phyloP scores from a whole-genome alignment of 495 filamentous ascomycete species.

The Staphylotrichum longicolle region DNA sequence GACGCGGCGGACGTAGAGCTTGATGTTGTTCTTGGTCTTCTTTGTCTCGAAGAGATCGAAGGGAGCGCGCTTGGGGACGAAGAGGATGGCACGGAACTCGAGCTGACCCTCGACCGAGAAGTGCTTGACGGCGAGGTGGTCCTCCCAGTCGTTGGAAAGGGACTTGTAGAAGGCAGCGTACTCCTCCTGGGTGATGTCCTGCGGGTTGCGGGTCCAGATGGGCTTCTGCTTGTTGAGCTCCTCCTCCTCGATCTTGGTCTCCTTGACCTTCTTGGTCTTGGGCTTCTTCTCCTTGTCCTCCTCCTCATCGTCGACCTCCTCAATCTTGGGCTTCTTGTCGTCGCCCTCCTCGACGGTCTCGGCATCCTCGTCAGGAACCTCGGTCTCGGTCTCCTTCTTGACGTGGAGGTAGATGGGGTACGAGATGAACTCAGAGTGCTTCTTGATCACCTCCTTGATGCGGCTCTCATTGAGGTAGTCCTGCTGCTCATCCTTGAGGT shows the following conservation, averaged over 20 bases:
- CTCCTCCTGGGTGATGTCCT: constrained; percentile 94
- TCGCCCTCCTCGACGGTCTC: constrained; percentile 67
- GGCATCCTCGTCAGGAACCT: constrained; percentile 96
- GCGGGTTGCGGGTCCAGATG: constrained; percentile 98
- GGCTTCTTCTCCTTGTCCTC: constrained; percentile 86
- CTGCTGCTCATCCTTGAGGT: constrained; percentile 98
- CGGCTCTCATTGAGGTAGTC: constrained; percentile 98
- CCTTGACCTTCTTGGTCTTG: constrained; percentile 99
- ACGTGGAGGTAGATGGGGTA: constrained; percentile 99
- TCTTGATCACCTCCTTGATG: constrained; percentile 99
- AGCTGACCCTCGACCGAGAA: constrained; percentile 99
- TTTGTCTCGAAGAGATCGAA: constrained; percentile 99
- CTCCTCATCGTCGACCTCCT: constrained; percentile 73
- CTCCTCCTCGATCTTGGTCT: constrained; percentile 96
- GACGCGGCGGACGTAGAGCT: constrained; percentile 98
- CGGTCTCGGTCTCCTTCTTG: constrained; percentile 97
- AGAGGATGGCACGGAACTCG: constrained; percentile 99
- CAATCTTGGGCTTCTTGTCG: constrained; percentile 84
- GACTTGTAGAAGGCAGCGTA: constrained; percentile 99
- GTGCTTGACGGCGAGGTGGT: constrained; percentile 99
- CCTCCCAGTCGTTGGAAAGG: constrained; percentile 99
- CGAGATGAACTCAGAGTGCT: constrained; percentile 99
- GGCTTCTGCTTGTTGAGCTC: constrained; percentile 99
- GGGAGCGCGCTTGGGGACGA: constrained; percentile 98
- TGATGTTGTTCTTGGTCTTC: constrained; percentile 99